phyloP scores from a whole-genome alignment of 805 yeast genomes.

The Ogataea nonfermentans region DNA sequence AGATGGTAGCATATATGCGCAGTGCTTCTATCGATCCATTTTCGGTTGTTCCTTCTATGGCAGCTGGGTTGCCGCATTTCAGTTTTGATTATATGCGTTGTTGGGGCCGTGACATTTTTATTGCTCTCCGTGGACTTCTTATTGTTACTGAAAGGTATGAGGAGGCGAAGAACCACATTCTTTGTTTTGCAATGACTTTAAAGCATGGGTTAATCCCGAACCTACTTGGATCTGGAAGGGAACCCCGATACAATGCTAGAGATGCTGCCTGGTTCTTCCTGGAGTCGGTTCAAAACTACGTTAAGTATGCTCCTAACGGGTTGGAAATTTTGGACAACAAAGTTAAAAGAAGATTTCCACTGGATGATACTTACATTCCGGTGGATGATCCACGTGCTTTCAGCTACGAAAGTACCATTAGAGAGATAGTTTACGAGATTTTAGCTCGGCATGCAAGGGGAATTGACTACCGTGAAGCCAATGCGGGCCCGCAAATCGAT shows the following conservation, averaged over 20 bases:
- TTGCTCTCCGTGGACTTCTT: slow-evolving; percentile 78
- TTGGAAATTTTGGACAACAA: slow-evolving; percentile 60
- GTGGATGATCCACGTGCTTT: slow-evolving; percentile 74
- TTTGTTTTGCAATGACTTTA: slow-evolving; percentile 84
- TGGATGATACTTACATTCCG: slow-evolving; percentile 76
- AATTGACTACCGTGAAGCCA: slow-evolving; percentile 85
- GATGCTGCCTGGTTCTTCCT: slow-evolving; percentile 96
- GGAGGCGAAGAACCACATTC: slow-evolving; percentile 76
- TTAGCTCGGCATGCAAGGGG: slow-evolving; percentile 87
- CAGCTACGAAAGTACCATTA: slow-evolving; percentile 62
- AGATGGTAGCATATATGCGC: slow-evolving; percentile 75
- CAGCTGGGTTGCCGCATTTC: slow-evolving; percentile 97
- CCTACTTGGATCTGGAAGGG: slow-evolving; percentile 85
- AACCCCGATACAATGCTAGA: slow-evolving; percentile 93
- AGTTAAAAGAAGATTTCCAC: slow-evolving; percentile 75
- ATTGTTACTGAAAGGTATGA: slow-evolving; percentile 75
- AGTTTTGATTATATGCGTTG: slow-evolving; percentile 90
- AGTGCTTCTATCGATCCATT: slow-evolving; percentile 74
- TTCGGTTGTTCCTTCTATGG: slow-evolving; percentile 66
- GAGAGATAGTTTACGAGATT: slow-evolving; percentile 80
- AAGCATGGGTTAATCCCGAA: slow-evolving; percentile 96
- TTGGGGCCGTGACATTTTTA: slow-evolving; percentile 97
- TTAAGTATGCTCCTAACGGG: slow-evolving; percentile 67
- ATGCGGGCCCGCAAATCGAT: slow-evolving; percentile 87
- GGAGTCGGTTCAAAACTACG: slow-evolving; percentile 85